These are phyloP conservation scores for Castanopsis chinensis DNA, from an alignment of 306 rosid species.

Conservation along the genomic window DNA sequence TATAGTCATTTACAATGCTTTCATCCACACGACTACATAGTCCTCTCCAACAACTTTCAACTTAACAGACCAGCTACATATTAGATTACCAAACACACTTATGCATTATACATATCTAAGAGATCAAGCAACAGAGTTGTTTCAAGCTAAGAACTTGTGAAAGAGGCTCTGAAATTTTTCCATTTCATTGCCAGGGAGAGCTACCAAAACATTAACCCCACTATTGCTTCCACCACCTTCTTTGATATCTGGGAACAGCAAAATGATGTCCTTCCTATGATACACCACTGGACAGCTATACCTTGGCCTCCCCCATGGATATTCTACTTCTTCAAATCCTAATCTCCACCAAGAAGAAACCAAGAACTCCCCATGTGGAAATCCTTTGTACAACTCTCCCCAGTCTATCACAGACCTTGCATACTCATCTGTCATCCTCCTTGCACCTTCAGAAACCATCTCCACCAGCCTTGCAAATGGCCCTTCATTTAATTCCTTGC, in stretches of 20 bases:
- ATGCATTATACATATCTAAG: not conserved
- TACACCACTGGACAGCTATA: conserved; percentile 65
- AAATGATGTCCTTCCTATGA: conserved; percentile 58
- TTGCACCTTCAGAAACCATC: conserved; percentile 56
- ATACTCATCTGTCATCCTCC: conserved; percentile 59
- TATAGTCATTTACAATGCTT: no score
- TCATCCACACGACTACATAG: not conserved
- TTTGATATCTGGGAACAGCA: conserved; percentile 51
- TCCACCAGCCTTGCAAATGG: conserved; percentile 47
- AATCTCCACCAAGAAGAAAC: conserved; percentile 83
- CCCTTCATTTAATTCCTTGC: conserved; percentile 38
- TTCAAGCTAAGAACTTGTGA: conserved; percentile 21
- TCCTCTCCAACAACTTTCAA: not conserved
- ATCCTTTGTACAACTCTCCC: conserved; percentile 64
- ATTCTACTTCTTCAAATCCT: conserved; percentile 69
- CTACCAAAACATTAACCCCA: conserved; percentile 52
- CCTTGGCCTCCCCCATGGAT: conserved; percentile 83
- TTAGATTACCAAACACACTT: not conserved
- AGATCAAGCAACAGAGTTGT: not conserved
- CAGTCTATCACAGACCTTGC: conserved; percentile 64
- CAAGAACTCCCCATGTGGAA: conserved; percentile 68
- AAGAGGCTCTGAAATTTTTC: conserved; percentile 44
- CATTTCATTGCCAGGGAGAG: conserved; percentile 62
- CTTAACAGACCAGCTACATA: not conserved
- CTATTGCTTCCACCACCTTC: conserved; percentile 14